Conservation (phyloP, 2,329 filamentous ascomycete species). For the Macrophomina tecta region DNA sequence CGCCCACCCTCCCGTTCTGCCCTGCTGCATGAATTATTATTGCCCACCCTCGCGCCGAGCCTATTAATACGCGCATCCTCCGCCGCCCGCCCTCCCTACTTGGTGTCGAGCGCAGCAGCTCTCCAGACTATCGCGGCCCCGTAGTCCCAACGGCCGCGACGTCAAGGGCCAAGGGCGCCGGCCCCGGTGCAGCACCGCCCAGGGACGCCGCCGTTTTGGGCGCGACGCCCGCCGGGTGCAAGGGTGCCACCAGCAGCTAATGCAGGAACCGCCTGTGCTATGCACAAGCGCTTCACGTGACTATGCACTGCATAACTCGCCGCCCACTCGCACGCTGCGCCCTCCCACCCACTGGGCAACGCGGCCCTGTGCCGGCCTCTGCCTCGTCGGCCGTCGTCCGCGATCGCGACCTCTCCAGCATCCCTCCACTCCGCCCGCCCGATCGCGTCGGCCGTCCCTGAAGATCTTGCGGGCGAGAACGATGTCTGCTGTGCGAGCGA, state of each 20-base stretch:
- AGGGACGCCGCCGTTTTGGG: conserved; percentile 1
- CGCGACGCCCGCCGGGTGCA: conserved; percentile 8
- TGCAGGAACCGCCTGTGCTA: conserved; percentile 15
- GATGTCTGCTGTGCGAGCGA: neutral
- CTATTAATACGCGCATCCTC: conserved; percentile 28
- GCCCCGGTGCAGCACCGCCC: neutral
- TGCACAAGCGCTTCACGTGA: conserved; percentile 16
- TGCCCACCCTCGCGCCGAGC: conserved; percentile 14
- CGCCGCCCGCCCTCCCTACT: conserved; percentile 15
- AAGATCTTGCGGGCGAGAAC: conserved; percentile 12
- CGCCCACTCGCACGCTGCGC: neutral
- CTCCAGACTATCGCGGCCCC: neutral
- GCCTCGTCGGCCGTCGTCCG: neutral
- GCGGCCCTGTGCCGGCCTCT: neutral
- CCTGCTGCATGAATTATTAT: conserved; percentile 25
- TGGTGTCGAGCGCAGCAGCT: too few species aligned
- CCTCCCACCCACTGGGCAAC: neutral
- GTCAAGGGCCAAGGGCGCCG: neutral
- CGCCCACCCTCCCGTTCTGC: conserved; percentile 1
- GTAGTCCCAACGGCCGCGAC: conserved; percentile 6
- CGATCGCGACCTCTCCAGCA: conserved; percentile 11
- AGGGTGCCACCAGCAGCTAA: conserved; percentile 11
- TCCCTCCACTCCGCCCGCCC: neutral
- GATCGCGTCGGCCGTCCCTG: conserved; percentile 10
- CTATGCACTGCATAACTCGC: neutral